phyloP scores from a whole-genome alignment of 164 flowering plant species.

The Vitis cinerea region DNA sequence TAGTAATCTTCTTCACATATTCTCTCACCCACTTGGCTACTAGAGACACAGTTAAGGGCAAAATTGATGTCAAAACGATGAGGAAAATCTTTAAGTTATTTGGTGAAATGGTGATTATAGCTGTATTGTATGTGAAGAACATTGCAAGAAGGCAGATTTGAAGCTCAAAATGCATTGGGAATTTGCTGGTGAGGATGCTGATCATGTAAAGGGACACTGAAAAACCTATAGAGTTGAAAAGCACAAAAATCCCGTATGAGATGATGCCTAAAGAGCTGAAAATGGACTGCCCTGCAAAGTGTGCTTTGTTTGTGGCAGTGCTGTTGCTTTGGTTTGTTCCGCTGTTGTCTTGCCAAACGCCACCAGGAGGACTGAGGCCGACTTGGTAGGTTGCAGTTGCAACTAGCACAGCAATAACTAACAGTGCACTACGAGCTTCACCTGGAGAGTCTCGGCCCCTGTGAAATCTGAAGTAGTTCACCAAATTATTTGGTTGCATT shows the following conservation, averaged over 20 bases:
- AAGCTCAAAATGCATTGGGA: conserved; percentile 23
- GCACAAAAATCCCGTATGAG: conserved; percentile 4
- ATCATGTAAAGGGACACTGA: conserved; percentile 15
- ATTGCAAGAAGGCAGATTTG: conserved; percentile 13
- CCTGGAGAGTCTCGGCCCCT: conserved; percentile 27
- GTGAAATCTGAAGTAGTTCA: conserved; percentile 27
- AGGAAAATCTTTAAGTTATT: background rate
- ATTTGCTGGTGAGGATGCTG: conserved; percentile 11
- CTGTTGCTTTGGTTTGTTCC: background rate
- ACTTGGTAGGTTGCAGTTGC: conserved; percentile 35
- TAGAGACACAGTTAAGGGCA: no score
- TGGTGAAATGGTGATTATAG: conserved; percentile 8
- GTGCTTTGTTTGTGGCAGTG: background rate
- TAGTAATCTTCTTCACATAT: no score
- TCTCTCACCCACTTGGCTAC: no score
- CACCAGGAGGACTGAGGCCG: conserved; percentile 30
- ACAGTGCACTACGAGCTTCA: conserved; percentile 21
- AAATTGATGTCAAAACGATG: no score
- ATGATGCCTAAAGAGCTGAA: conserved; percentile 4
- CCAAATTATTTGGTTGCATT: background rate
- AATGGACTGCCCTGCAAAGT: conserved; percentile 14
- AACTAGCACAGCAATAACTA: conserved; percentile 29
- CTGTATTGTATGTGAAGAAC: conserved; percentile 11
- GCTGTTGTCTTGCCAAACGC: conserved; percentile 21
- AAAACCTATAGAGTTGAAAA: conserved; percentile 23